Percentiles rank a stretch among this genome's conserved stretches.
These are phyloP conservation scores for Periconia macrospinosa DNA, from an alignment of 2,329 filamentous ascomycete genomes.

Conservation along the genomic window DNA sequence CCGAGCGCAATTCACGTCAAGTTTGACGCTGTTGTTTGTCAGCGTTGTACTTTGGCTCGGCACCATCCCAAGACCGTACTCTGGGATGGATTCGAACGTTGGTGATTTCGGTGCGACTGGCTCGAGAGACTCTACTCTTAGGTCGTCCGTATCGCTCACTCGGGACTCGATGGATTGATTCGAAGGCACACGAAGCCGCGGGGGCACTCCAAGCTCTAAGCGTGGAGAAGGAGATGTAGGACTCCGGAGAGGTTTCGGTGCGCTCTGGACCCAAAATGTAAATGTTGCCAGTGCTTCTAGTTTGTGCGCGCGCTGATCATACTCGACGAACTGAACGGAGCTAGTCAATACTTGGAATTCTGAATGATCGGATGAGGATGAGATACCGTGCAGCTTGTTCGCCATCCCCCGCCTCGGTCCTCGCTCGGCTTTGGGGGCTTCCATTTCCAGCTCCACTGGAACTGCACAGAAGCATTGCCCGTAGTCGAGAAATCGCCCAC, in stretches of 20 bases:
- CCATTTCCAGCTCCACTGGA: constrained; percentile 98
- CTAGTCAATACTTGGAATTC: constrained; percentile 15
- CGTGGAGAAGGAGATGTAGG: constrained; percentile 62
- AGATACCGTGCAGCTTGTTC: constrained; percentile 86
- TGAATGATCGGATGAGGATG: neutral
- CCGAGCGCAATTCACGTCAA: constrained; percentile 84
- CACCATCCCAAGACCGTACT: constrained; percentile 49
- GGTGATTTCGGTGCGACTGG: constrained; percentile 50
- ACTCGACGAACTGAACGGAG: constrained; percentile 81
- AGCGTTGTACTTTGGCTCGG: constrained; percentile 45
- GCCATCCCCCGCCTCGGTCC: constrained; percentile 89
- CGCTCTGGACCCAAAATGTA: constrained; percentile 90
- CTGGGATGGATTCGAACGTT: constrained; percentile 51
- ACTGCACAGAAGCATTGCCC: constrained; percentile 81
- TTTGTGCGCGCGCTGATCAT: constrained; percentile 88
- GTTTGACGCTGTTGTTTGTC: constrained; percentile 61
- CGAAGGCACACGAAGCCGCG: constrained; percentile 81
- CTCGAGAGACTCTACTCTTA: constrained; percentile 43
- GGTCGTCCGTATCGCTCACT: constrained; percentile 70
- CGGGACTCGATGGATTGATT: constrained; percentile 84
- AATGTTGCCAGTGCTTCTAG: constrained; percentile 88
- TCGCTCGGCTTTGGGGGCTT: constrained; percentile 80
- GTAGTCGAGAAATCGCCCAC: constrained; percentile 89
- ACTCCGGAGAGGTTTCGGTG: constrained; percentile 38
- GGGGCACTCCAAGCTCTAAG: constrained; percentile 73